These are phyloP conservation scores for Plasmopara muralis DNA, from an alignment of 352 stramenopile genomes.

Conservation along the genomic window DNA sequence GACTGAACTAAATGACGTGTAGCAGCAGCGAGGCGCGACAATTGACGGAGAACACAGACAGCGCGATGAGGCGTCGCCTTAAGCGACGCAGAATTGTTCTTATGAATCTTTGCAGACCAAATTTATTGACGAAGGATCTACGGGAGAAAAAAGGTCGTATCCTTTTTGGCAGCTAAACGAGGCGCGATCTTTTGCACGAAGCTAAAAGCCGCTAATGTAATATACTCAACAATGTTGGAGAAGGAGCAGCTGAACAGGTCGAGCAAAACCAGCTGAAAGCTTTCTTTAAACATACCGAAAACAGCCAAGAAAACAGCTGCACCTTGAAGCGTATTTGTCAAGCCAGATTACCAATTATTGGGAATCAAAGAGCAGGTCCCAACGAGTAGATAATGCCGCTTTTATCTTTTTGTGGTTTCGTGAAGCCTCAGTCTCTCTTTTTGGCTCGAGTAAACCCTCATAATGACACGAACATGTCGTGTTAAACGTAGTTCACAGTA, in stretches of 20 bases:
- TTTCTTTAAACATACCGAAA: too few species aligned
- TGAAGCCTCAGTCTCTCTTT: slow-evolving; percentile 41
- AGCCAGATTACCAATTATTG: slow-evolving; percentile 52
- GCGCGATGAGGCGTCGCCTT: not conserved
- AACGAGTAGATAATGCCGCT: slow-evolving; percentile 44
- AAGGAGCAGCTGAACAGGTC: slow-evolving; percentile 4
- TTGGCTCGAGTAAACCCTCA: slow-evolving; percentile 40
- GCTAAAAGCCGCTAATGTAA: slow-evolving; percentile 20
- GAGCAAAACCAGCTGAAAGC: not conserved
- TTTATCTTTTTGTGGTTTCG: slow-evolving; percentile 76
- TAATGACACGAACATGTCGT: slow-evolving; percentile 28
- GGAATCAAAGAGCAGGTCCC: slow-evolving; percentile 52
- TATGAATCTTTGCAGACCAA: slow-evolving; percentile 9
- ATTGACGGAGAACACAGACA: too few species aligned
- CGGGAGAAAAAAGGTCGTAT: slow-evolving; percentile 33
- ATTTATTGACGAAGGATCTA: slow-evolving; percentile 19
- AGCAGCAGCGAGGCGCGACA: too few species aligned
- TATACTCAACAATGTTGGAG: not conserved
- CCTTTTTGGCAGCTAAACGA: slow-evolving; percentile 60
- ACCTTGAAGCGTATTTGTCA: slow-evolving; percentile 61
- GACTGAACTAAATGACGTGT: too few species aligned
- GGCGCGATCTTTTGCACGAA: slow-evolving; percentile 53
- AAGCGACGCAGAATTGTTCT: not conserved
- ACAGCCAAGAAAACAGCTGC: not conserved
- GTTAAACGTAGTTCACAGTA: slow-evolving; percentile 42